A percentile compares a stretch with the other conserved stretches of the same genome.
Evolutionary conservation across 2,329 filamentous ascomycete species (phyloP).

Genomic region (Cladophialophora immunda): DNA sequence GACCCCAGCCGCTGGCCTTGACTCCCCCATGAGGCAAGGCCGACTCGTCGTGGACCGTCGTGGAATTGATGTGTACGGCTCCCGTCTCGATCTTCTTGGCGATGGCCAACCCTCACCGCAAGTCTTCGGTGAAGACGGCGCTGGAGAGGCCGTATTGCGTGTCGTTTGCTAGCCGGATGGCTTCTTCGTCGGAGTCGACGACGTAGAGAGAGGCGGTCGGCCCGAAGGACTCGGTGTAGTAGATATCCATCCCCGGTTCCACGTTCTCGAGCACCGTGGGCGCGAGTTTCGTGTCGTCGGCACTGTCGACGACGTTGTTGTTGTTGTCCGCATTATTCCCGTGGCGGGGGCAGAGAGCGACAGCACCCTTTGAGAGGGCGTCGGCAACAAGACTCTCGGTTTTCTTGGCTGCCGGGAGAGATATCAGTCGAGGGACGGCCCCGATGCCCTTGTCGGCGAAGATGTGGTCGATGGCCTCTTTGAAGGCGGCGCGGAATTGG

Average conservation of each 20-base stretch:
- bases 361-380: slow-evolving; percentile 62
- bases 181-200: slow-evolving; percentile 69
- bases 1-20: slow-evolving; percentile 70
- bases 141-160: slow-evolving; percentile 79
- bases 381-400: slow-evolving; percentile 63
- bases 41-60: slow-evolving; percentile 72
- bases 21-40: slow-evolving; percentile 71
- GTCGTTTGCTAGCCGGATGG: slow-evolving; percentile 78
- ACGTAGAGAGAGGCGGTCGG: slow-evolving; percentile 74
- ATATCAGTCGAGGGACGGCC: slow-evolving; percentile 52
- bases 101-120: slow-evolving; percentile 67
- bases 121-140: slow-evolving; percentile 76
- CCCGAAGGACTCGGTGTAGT: slow-evolving; percentile 78
- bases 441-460: slow-evolving; percentile 52
- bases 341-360: slow-evolving; percentile 45
- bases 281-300: slow-evolving; percentile 60
- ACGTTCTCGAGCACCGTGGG: slow-evolving; percentile 75
- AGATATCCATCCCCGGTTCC: slow-evolving; percentile 76
- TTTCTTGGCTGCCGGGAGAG: slow-evolving; percentile 59
- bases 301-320: slow-evolving; percentile 53
- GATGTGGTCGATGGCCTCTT: slow-evolving; percentile 56
- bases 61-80: slow-evolving; percentile 67
- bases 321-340: slow-evolving; percentile 64
- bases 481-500: slow-evolving; percentile 61
- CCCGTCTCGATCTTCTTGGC: slow-evolving; percentile 72